Evolutionary conservation across 2,329 filamentous ascomycete species (phyloP), one percentile per base, ranked within the genome.

Genomic region (Penicillium glabrum): DNA sequence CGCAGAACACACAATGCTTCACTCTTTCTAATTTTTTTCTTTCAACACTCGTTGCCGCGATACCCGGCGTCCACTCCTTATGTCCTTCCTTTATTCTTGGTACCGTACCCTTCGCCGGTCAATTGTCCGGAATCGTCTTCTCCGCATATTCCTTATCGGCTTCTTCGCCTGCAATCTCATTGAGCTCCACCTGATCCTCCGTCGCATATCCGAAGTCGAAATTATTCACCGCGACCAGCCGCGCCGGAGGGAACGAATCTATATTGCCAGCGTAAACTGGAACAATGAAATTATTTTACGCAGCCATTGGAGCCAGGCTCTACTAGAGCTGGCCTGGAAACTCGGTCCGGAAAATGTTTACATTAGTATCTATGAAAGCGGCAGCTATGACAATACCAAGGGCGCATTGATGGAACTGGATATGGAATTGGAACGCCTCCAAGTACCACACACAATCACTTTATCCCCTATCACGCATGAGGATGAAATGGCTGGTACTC

Each of bases 241-340:
- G 13, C 60, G 49, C 29, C 57, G 45, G 9, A 55, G 26, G 11
- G 66, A 72, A 51, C 66, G 70, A 3, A 81, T 91, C 59, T 91
- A 85, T 74, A 89, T 91, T 58, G 84, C 86, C 5, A 84, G 83
- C 59, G 84, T 88, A 68, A 86, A 89, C 67, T 89, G 86, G 80
- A 90, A 89, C 65, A 84, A 84, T 60, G 88, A 83, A 57, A 68
- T 70, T 1, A 76, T 89, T 24, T 77, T 91, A 2, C 79, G 82
- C 8, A 76, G 77, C 5, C 81, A 86, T 63, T 91, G 88, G 88
- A 86, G 81, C 60, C 72, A 79, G 6, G 85, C 85, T 0, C 75
- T 91, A 3, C 57, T 88, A 7, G 75, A 81, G 2, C 74, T 91
- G 21, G 79, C 83, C 5, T 75, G 80, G 46, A 75, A 77, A 6